A percentile compares a stretch with the other conserved stretches of the same genome.
These are phyloP conservation scores for Maudiozyma pseudohumilis DNA, from an alignment of 805 yeast genomes.

Conservation along the genomic window DNA sequence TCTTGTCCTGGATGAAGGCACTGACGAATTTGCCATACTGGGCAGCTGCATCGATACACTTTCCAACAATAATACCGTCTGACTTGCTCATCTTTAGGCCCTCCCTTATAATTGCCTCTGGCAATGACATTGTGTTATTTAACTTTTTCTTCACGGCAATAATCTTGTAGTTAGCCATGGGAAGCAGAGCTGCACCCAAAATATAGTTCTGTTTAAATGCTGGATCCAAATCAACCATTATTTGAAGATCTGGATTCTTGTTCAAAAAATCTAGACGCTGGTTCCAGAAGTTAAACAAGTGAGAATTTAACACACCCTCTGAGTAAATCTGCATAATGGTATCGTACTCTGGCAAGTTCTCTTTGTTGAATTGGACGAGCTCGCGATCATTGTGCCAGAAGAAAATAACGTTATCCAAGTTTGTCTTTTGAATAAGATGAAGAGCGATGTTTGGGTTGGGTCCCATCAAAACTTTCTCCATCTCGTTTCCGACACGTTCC, in stretches of 20 bases:
- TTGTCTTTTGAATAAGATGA: conserved; percentile 43
- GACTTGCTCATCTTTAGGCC: conserved; percentile 57
- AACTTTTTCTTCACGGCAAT: conserved; percentile 21
- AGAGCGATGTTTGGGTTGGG: conserved; percentile 55
- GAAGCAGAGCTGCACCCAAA: conserved; percentile 15
- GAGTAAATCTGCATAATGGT: conserved; percentile 13
- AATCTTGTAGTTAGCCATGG: conserved; percentile 15
- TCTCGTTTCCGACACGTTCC: conserved; percentile 82
- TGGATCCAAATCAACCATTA: conserved; percentile 1
- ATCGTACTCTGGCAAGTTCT: conserved; percentile 12
- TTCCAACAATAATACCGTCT: conserved; percentile 43
- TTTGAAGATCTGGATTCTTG: conserved; percentile 6
- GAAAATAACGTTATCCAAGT: conserved; percentile 52
- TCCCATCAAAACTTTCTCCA: conserved; percentile 66
- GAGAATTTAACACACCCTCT: conserved; percentile 11
- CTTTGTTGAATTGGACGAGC: conserved; percentile 16
- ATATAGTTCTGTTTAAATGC: conserved; percentile 15
- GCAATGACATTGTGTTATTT: conserved; percentile 19
- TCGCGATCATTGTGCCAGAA: conserved; percentile 26
- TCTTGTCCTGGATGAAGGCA: conserved; percentile 12
- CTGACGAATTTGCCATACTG: conserved; percentile 24
- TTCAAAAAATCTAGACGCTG: conserved; percentile 2
- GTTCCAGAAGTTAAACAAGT: conserved; percentile 7
- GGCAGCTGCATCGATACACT: conserved; percentile 31
- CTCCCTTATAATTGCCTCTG: conserved; percentile 48